Conservation (phyloP, 306 rosid genomes). For the Lathyrus tuberosus region DNA sequence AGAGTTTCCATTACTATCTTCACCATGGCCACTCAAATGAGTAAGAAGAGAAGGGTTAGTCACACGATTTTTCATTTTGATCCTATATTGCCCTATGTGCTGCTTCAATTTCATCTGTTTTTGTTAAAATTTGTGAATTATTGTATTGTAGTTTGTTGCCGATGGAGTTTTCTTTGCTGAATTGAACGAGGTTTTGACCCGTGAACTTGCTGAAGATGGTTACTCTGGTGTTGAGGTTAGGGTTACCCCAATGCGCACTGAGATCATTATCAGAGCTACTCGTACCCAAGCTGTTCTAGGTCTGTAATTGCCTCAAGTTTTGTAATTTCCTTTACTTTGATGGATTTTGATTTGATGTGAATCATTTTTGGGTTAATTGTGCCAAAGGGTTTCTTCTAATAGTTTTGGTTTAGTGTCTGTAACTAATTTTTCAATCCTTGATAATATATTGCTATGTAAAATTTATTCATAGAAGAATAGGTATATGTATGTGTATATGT, state of each 20-base stretch:
- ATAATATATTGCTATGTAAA: too few relatives aligned
- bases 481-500: too few relatives aligned
- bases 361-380: too few relatives aligned
- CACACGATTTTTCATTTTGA: background rate
- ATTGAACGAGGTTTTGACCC: constrained; percentile 69
- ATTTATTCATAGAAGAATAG: too few relatives aligned
- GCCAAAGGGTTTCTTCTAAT: too few relatives aligned
- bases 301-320: constrained; percentile 12
- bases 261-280: constrained; percentile 75
- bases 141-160: constrained; percentile 59
- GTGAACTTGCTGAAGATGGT: constrained; percentile 78
- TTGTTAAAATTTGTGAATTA: background rate
- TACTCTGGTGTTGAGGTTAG: constrained; percentile 44
- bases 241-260: constrained; percentile 75
- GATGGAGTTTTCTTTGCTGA: constrained; percentile 83
- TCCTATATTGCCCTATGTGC: background rate
- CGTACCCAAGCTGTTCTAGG: constrained; percentile 76
- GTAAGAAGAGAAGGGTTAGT: constrained; percentile 79
- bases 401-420: too few relatives aligned
- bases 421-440: too few relatives aligned
- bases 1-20: too few relatives aligned
- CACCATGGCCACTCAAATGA: constrained; percentile 54
- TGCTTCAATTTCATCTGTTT: too few relatives aligned
- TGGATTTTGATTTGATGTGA: background rate
- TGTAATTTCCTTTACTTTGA: background rate